Evolutionary conservation across 495 filamentous ascomycete species (phyloP).

Genomic region (Emericellopsis terricola): DNA sequence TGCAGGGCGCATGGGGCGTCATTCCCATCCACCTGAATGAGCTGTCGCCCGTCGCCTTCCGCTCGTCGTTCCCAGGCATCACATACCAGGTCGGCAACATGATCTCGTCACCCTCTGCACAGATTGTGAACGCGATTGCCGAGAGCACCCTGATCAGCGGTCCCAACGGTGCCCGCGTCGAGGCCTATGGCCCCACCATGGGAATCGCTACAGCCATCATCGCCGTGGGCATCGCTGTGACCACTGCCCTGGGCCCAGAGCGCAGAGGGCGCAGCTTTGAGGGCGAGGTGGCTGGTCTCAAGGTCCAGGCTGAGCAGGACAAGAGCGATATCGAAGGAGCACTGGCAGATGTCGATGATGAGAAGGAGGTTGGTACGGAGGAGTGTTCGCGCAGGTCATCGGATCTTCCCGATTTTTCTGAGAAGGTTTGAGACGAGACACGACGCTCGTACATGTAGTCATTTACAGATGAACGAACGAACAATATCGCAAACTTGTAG

Average conservation of each 20-base stretch:
- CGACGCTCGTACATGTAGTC: too few species aligned
- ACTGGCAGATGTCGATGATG: neutral
- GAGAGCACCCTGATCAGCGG: slow-evolving; percentile 33
- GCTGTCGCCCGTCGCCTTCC: slow-evolving; percentile 53
- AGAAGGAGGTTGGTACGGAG: too few species aligned
- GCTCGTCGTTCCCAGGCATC: slow-evolving; percentile 47
- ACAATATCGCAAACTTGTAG: too few species aligned
- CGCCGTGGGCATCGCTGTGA: slow-evolving; percentile 40
- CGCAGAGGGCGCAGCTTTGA: slow-evolving; percentile 52
- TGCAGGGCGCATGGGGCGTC: slow-evolving; percentile 63
- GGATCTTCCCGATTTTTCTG: too few species aligned
- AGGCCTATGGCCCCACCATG: slow-evolving; percentile 54
- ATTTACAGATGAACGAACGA: too few species aligned
- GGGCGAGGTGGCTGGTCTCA: slow-evolving; percentile 11
- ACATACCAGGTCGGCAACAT: slow-evolving; percentile 66
- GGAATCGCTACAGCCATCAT: slow-evolving; percentile 54
- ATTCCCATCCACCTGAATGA: slow-evolving; percentile 69
- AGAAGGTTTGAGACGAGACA: too few species aligned
- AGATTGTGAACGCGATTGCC: slow-evolving; percentile 52
- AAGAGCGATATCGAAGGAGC: too few species aligned
- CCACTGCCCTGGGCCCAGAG: slow-evolving; percentile 43
- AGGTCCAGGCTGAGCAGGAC: too few species aligned
- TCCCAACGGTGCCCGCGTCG: slow-evolving; percentile 27
- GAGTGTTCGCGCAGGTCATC: too few species aligned
- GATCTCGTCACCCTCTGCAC: slow-evolving; percentile 52